Base-by-base conservation (phyloP, 805 yeast genomes). In the Starmerella gropengiesseri region DNA sequence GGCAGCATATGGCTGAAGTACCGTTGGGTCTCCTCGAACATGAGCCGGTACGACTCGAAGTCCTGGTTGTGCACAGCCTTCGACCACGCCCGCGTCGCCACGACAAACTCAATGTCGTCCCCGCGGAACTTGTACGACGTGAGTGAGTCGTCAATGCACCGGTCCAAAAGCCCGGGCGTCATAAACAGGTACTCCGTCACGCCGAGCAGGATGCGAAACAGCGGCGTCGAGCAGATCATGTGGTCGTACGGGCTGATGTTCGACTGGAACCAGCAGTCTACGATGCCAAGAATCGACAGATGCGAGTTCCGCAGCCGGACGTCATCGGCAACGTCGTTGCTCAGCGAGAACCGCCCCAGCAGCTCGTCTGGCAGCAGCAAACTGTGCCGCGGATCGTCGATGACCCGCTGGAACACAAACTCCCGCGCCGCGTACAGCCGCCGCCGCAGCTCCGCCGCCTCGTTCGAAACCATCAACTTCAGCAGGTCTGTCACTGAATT, bases 201-300 rank as follows among this genome's bases (percentile, higher is more conserved):
- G 34, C 97, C 97, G 31, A 91, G 68, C 62, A 91, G 85, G 31
- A 91, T 85, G 58, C 97, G 72, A 59, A 89, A 91, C 23, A 81
- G 51, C 11, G 98, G 98, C 0, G 98, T 91, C 1, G 95, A 83
- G 58, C 97, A 89, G 46, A 89, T 87, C 64, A 89, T 87, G 62
- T 91, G 98, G 60, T 89, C 95, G 57, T 91, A 89, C 4, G 98
- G 98, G 27, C 81, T 79, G 31, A 91, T 85, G 1, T 80, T 81
- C 32, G 84, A 63, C 49, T 77, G 78, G 55, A 72, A 74, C 98
- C 98, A 91, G 56, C 91, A 78, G 61, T 91, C 97, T 2, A 84
- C 97, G 36, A 91, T 86, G 1, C 94, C 93, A 43, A 91, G 63
- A 29, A 91, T 63, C 1, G 95, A 81, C 37, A 91, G 65, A 60